These are phyloP conservation scores for Penicillium chermesinum DNA, from an alignment of 495 filamentous ascomycete genomes.

Conservation along the genomic window DNA sequence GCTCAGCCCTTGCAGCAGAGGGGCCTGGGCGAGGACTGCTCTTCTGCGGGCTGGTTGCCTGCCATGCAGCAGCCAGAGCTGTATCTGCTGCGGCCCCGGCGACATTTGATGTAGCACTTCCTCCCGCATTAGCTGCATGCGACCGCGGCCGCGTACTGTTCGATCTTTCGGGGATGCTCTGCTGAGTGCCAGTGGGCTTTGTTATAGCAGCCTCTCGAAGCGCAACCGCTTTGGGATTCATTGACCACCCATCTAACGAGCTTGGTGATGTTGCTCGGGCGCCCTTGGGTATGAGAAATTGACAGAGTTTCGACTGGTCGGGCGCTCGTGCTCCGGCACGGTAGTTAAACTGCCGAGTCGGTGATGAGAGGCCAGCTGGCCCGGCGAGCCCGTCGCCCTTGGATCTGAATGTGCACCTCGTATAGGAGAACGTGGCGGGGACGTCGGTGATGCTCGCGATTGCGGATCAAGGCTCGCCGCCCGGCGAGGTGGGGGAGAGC, in stretches of 20 bases:
- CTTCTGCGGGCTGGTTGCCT: slow-evolving; percentile 21
- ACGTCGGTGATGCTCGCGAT: slow-evolving; percentile 44
- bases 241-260: slow-evolving; percentile 16
- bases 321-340: slow-evolving; percentile 47
- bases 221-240: slow-evolving; percentile 10
- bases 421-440: slow-evolving; percentile 32
- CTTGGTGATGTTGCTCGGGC: slow-evolving; percentile 42
- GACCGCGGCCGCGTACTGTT: slow-evolving; percentile 50
- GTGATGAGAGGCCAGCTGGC: slow-evolving; percentile 12
- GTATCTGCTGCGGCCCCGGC: slow-evolving; percentile 34
- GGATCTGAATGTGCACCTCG: slow-evolving; percentile 46
- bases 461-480: slow-evolving; percentile 52
- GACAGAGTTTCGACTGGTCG: slow-evolving; percentile 61
- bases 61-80: slow-evolving; percentile 33
- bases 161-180: slow-evolving; percentile 40
- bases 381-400: slow-evolving; percentile 18
- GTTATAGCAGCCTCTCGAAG: slow-evolving; percentile 16
- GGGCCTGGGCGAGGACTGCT: slow-evolving; percentile 3
- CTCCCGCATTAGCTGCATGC: slow-evolving; percentile 35
- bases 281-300: slow-evolving; percentile 84
- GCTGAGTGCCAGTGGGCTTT: slow-evolving; percentile 29
- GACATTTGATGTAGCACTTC: slow-evolving; percentile 35
- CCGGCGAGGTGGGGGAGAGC: slow-evolving; percentile 34
- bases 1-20: slow-evolving; percentile 6
- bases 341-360: slow-evolving; percentile 28